phyloP scores from a whole-genome alignment of 345 rosid genomes.

The Camelina hispida region DNA sequence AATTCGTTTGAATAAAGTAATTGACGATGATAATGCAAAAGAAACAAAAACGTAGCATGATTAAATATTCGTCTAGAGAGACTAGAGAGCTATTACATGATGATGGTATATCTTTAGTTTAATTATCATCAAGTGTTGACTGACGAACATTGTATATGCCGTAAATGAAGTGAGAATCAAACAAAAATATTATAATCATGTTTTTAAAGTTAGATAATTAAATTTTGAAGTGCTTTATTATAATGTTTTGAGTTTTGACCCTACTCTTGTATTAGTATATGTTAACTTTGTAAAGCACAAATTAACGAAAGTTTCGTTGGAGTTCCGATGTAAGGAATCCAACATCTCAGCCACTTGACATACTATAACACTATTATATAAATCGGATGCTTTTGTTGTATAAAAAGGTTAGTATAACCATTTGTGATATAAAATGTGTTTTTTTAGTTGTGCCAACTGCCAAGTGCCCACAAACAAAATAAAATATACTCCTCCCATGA shows the following conservation, averaged over 20 bases:
- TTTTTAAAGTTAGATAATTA: neutral
- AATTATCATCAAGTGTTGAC: slow-evolving; percentile 15
- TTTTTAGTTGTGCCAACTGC: neutral
- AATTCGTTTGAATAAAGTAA: neutral
- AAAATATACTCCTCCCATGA: slow-evolving; percentile 35
- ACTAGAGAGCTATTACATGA: neutral
- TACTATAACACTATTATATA: neutral
- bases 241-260: slow-evolving; percentile 39
- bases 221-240: slow-evolving; percentile 4
- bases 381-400: slow-evolving; percentile 8
- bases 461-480: slow-evolving; percentile 22
- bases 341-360: slow-evolving; percentile 38
- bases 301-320: slow-evolving; percentile 39
- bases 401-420: slow-evolving; percentile 21
- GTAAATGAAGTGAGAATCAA: slow-evolving; percentile 33
- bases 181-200: neutral
- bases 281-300: slow-evolving; percentile 1
- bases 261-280: neutral
- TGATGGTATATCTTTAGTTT: slow-evolving; percentile 1
- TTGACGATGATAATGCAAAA: slow-evolving; percentile 1
- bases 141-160: slow-evolving; percentile 31
- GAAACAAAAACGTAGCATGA: slow-evolving; percentile 20
- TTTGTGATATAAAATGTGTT: neutral
- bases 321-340: slow-evolving; percentile 46
- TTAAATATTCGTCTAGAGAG: neutral